Evolutionary conservation across 176 grass and related monocot genomes (phyloP).

Genomic region (Musa schizocarpa): DNA sequence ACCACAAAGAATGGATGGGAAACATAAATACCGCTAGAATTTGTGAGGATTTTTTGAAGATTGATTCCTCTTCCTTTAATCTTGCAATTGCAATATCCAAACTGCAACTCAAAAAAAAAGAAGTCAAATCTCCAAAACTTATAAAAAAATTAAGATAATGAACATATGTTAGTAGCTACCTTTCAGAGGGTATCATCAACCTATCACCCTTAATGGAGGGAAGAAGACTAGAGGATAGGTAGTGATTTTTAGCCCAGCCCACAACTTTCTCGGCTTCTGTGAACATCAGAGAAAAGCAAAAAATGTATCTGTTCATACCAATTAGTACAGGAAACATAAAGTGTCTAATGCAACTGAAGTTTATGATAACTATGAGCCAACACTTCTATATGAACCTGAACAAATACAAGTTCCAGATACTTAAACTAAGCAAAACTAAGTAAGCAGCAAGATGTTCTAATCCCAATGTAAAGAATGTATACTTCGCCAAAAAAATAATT

Average conservation of each 20-base stretch:
- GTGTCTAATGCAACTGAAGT: too few relatives aligned
- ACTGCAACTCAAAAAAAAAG: slow-evolving; percentile 23
- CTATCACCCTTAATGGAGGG: slow-evolving; percentile 49
- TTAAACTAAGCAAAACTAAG: too few relatives aligned
- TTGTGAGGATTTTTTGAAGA: slow-evolving; percentile 65
- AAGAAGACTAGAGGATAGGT: slow-evolving; percentile 57
- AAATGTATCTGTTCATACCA: background rate
- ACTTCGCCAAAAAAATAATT: background rate
- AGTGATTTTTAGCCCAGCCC: slow-evolving; percentile 86
- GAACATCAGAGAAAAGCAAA: slow-evolving; percentile 20
- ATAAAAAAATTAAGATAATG: slow-evolving; percentile 23
- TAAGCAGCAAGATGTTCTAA: too few relatives aligned
- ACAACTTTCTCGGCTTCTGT: slow-evolving; percentile 73
- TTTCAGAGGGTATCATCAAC: slow-evolving; percentile 74
- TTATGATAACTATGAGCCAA: too few relatives aligned
- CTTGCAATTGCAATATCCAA: slow-evolving; percentile 71
- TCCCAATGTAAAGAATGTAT: too few relatives aligned
- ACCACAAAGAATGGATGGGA: background rate
- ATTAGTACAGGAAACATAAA: background rate
- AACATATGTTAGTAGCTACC: slow-evolving; percentile 38
- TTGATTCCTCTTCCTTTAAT: slow-evolving; percentile 60
- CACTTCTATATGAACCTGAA: too few relatives aligned
- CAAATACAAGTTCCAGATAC: too few relatives aligned
- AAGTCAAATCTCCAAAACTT: background rate
- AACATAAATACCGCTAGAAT: slow-evolving; percentile 52